Evolutionary conservation across 495 filamentous ascomycete genomes (phyloP).

Genomic region (Annulohypoxylon stygium): DNA sequence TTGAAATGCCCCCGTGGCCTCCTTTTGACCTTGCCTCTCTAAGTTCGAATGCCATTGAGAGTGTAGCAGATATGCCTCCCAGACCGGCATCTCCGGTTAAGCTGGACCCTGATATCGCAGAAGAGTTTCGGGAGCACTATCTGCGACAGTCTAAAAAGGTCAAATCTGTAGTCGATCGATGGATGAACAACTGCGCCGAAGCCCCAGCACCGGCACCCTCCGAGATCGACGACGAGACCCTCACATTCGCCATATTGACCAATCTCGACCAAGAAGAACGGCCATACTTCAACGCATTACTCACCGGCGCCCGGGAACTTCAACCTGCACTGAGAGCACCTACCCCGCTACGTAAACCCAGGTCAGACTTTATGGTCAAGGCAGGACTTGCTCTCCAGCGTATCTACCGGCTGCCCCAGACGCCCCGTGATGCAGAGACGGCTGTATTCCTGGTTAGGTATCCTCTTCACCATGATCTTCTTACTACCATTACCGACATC

Average conservation of each 20-base stretch:
- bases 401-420: slow-evolving; percentile 78
- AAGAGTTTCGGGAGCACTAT: slow-evolving; percentile 90
- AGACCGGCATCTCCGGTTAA: slow-evolving; percentile 76
- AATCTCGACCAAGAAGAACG: slow-evolving; percentile 81
- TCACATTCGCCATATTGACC: slow-evolving; percentile 92
- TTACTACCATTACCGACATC: slow-evolving; percentile 89
- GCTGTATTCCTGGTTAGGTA: slow-evolving; percentile 92
- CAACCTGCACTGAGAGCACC: slow-evolving; percentile 67
- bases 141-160: slow-evolving; percentile 89
- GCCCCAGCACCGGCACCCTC: slow-evolving; percentile 77
- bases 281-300: slow-evolving; percentile 80
- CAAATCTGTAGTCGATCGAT: slow-evolving; percentile 82
- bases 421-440: slow-evolving; percentile 85
- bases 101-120: slow-evolving; percentile 90
- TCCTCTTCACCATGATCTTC: slow-evolving; percentile 82
- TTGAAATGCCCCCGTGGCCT: slow-evolving; percentile 88
- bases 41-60: slow-evolving; percentile 65
- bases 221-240: slow-evolving; percentile 91
- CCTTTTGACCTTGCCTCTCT: slow-evolving; percentile 81
- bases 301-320: slow-evolving; percentile 74
- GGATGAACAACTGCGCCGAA: slow-evolving; percentile 83
- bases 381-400: slow-evolving; percentile 83
- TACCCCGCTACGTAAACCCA: slow-evolving; percentile 68
- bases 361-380: slow-evolving; percentile 76
- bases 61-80: slow-evolving; percentile 57